These are phyloP conservation scores for Heterococcus sp. DNA, from an alignment of 108 stramenopile species.

Conservation along the genomic window DNA sequence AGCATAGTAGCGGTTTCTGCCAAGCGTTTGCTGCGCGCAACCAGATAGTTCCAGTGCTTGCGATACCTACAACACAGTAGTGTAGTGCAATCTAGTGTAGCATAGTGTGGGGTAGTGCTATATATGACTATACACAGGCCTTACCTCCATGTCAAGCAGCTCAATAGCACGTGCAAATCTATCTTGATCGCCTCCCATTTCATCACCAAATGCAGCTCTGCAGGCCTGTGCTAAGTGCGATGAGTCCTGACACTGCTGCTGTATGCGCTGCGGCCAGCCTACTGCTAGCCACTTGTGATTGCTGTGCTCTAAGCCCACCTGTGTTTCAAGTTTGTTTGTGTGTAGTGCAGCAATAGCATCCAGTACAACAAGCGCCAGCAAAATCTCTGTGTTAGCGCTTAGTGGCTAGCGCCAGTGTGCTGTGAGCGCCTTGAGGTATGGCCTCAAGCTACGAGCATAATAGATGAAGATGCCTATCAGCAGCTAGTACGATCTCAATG, in stretches of 20 bases:
- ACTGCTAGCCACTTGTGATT: slow-evolving; percentile 51
- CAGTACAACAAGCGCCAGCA: too few species aligned
- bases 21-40: too few species aligned
- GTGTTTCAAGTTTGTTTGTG: not conserved
- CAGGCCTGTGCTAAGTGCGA: slow-evolving; percentile 13
- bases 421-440: not conserved
- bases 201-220: slow-evolving; percentile 4
- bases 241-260: slow-evolving; percentile 44
- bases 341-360: slow-evolving; percentile 1
- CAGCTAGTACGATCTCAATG: not conserved
- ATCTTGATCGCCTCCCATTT: slow-evolving; percentile 61
- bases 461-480: not conserved
- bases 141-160: slow-evolving; percentile 41
- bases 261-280: slow-evolving; percentile 52
- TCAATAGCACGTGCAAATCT: slow-evolving; percentile 52
- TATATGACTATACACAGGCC: not conserved
- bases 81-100: too few species aligned
- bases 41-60: too few species aligned
- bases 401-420: too few species aligned
- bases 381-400: too few species aligned
- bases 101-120: too few species aligned
- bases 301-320: slow-evolving; percentile 30
- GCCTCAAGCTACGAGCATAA: not conserved
- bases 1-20: too few species aligned
- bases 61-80: too few species aligned